Base-by-base conservation (phyloP, 768 basidiomycete species). In the Boletus patriciae region DNA sequence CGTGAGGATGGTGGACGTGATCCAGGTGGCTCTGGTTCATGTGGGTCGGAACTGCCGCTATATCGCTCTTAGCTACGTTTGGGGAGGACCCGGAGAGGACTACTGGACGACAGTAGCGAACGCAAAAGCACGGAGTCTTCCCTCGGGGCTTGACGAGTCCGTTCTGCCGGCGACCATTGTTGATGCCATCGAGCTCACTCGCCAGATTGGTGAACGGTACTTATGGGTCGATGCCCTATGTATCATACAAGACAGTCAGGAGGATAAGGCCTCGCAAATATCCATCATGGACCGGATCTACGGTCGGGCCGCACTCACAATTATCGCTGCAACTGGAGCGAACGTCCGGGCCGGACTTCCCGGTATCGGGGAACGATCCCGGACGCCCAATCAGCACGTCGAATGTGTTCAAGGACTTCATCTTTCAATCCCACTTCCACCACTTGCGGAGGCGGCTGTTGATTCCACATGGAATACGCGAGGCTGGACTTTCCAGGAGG, bases 401-500 rank as follows among this genome's bases (percentile, higher is more conserved):
- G 46, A 58, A 23, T 43, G 52, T 27, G 34, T 68, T n/a, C 60
- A 69, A 41, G 67, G 60, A 4, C 57, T 68, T 47, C 62, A 62
- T 46, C 58, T 68, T 25, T 49, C 66, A 1, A 45, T 62, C 21
- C 65, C 65, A 3, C 60, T 69, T 16, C 51, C 65, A 6, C 25
- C 62, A 11, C 58, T 56, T 1, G 5, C 13, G 2, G 65, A 62
- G 13, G 54, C 38, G 6, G 25, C 54, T 3, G 16, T 18, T 8
- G 57, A 54, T 3, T 58, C 65, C 3, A 29, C 21, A 8, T 69
- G 67, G 66, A 19, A 54, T 12, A 62, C 52, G 18, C 57, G 66
- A 15, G 66, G 62, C 5, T 68, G 66, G 66, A 68, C 67, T 4
- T 67, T 58, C 31, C 66, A 69, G 36, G 66, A 68, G 18, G 33